Evolutionary conservation across 257 asterid genomes (phyloP).

Genomic region (Nicotiana tabacum): DNA sequence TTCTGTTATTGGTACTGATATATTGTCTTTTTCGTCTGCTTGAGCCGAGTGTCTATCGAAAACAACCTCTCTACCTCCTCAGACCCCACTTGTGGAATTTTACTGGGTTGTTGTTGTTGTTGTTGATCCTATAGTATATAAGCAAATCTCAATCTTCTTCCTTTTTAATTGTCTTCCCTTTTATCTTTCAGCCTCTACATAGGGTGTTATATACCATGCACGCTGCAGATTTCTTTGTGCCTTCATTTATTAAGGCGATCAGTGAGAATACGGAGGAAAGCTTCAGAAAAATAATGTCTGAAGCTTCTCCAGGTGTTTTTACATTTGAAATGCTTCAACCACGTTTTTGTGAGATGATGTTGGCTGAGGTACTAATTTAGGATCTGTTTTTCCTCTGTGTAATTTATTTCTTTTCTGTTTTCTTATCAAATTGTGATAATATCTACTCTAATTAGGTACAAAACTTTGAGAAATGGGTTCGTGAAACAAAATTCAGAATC

Average conservation of each 20-base stretch:
- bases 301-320: conserved; percentile 82
- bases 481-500: conserved; percentile 91
- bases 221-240: conserved; percentile 55
- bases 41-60: too few relatives aligned
- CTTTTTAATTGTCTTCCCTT: not conserved
- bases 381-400: conserved; percentile 13
- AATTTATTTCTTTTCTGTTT: conserved; percentile 27
- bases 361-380: conserved; percentile 62
- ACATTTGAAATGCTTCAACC: conserved; percentile 92
- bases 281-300: conserved; percentile 68
- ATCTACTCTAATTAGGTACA: conserved; percentile 56
- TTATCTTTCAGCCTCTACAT: conserved; percentile 61
- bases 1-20: too few relatives aligned
- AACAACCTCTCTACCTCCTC: too few relatives aligned
- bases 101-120: too few relatives aligned
- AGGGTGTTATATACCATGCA: conserved; percentile 61
- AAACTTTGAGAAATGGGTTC: conserved; percentile 94
- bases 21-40: too few relatives aligned
- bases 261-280: conserved; percentile 62
- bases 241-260: conserved; percentile 70
- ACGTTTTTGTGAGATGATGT: conserved; percentile 72
- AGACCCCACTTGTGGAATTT: too few relatives aligned
- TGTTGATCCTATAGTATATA: too few relatives aligned
- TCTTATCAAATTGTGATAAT: conserved; percentile 29
- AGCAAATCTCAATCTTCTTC: not conserved